Evolutionary conservation across 192 early-diverging fungal species (phyloP).

Genomic region (Pilobolus umbonatus): DNA sequence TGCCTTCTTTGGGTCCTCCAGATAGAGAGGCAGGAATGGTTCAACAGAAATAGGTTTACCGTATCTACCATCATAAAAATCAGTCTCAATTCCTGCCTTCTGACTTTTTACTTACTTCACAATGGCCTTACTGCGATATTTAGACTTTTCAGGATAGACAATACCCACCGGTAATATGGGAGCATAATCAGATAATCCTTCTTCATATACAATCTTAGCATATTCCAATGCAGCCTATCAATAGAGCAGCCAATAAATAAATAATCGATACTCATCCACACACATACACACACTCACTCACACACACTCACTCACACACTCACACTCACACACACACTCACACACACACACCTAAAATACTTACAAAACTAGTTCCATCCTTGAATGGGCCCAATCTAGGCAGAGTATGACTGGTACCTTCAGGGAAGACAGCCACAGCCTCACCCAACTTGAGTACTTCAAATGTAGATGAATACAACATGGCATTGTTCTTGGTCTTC

Average conservation of each 20-base stretch:
- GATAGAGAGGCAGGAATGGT: conserved; percentile 32
- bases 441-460: conserved; percentile 41
- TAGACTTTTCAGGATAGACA: conserved; percentile 45
- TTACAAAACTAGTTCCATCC: conserved; percentile 47
- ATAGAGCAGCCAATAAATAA: not conserved
- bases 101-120: conserved; percentile 27
- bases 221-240: conserved; percentile 45
- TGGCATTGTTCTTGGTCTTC: conserved; percentile 41
- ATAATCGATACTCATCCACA: not conserved
- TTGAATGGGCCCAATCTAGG: conserved; percentile 36
- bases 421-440: conserved; percentile 46
- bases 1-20: conserved; percentile 28
- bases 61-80: conserved; percentile 18
- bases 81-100: not conserved
- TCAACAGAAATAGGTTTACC: conserved; percentile 42
- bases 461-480: conserved; percentile 38
- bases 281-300: not conserved
- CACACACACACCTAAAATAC: not conserved
- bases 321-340: not conserved
- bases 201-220: conserved; percentile 29
- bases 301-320: no score
- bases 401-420: conserved; percentile 43
- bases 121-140: conserved; percentile 42
- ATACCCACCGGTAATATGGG: conserved; percentile 41
- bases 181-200: conserved; percentile 16